Evolutionary conservation across 257 asterid species (phyloP), one percentile per base, ranked within the genome.

Genomic region (Dorcoceras hygrometricum): DNA sequence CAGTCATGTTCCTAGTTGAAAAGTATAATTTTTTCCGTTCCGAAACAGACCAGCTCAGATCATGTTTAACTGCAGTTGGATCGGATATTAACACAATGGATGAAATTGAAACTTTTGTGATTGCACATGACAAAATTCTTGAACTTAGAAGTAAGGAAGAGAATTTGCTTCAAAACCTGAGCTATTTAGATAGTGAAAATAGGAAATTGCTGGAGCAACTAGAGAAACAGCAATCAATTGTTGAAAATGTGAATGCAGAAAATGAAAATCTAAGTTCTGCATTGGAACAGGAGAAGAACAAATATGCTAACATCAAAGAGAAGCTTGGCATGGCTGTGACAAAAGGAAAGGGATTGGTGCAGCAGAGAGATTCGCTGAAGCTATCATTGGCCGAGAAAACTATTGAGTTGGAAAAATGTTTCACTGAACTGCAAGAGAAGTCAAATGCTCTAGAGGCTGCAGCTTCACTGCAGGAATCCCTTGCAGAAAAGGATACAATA

Each of bases 291-390:
- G 99, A 88, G 84, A 88, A 59, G 77, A 73, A 77, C 69, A 82
- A 83, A 81, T 84, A 74, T 79, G 86, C 87, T 60, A 94, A 83
- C 75, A 83, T 95, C 62, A 94, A 94, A 78, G 96, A 94, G 89
- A 94, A 94, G 89, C 95, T 94, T 66, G 83, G 86, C 84, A 73
- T 90, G 95, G 99, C 99, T 2, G 99, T 90, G 83, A 86, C 96
- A 18, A 94, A 88, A 82, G 99, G 99, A 66, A 94, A 94, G 89
- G 95, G 92, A n/a, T 81, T 90, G 82, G 96, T 94, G 68, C 97
- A 94, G 78, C 87, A 94, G 53, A 81, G 99, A 59, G 99, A 94
- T 71, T 82, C 86, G 4, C 79, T 94, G 75, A 94, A 88, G 81
- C 93, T 88, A 75, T 76, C 79, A 43, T 73, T 94, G 78, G 81